Evolutionary conservation across 306 rosid genomes (phyloP), one percentile per base, ranked within the genome.

Genomic region (Ormosia semicastrata): DNA sequence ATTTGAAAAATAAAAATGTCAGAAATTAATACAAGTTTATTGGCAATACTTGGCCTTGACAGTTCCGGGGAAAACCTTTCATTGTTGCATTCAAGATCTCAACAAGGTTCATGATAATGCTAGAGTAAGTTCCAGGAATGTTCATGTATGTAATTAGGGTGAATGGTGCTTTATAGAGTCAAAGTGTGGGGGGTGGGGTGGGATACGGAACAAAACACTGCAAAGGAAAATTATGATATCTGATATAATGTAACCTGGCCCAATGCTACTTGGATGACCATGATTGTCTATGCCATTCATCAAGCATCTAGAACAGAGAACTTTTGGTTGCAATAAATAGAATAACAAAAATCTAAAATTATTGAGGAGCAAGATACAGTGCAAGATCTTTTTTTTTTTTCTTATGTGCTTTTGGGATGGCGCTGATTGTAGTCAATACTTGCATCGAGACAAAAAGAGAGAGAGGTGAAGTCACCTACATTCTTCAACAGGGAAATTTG

Each of bases 391-490:
- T 24, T 24, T 24, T 24, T 24, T 24, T 24, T 54, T 66, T 15
- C 24, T 24, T 18, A 41, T 52, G 7, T 53, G 56, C 29, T 65
- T 75, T 74, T 54, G 37, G 15, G 56, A 76, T 47, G 73, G 66
- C 10, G 40, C 67, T 18, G 8, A 32, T 54, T 83, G 41, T 36
- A 11, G 63, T 83, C 83, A 83, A 71, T 71, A 52, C 52, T 71
- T 52, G 69, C 54, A 76, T 71, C 67, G 77, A 77, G 79, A 83
- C 71, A 77, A 83, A 71, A 77, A 71, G 79, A 52, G 24, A 70
- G 49, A 77, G 75, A 4, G 13, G 15, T 67, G 77, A 74, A 74
- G 70, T 81, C 85, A 74, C 79, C 56, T 33, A 81, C 81, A 74
- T 74, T 69, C 66, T 76, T 52, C 67, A 59, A 59, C 47, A 59